Conservation (phyloP, 495 filamentous ascomycete genomes). For the Massariosphaeria phaeospora region DNA sequence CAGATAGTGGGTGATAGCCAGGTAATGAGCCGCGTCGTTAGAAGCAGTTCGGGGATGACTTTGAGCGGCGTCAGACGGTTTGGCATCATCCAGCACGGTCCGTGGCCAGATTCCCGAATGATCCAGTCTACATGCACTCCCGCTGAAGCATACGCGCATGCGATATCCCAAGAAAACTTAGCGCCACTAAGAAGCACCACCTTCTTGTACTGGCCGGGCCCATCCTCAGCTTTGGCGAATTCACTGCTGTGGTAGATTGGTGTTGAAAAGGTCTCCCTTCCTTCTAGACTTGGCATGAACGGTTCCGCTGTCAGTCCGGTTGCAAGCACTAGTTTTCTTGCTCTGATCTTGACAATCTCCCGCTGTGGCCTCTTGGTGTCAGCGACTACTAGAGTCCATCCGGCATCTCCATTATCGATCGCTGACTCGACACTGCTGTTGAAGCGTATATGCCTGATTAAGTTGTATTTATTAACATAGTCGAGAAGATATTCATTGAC, state of each 20-base stretch:
- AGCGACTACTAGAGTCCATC: conserved; percentile 14
- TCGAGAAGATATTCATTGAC: conserved; percentile 22
- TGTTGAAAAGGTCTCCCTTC: conserved; percentile 48
- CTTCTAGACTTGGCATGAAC: conserved; percentile 49
- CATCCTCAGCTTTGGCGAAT: conserved; percentile 45
- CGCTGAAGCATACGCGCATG: conserved; percentile 59
- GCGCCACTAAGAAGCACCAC: conserved; percentile 65
- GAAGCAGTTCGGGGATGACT: conserved; percentile 60
- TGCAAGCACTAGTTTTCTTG: conserved; percentile 61
- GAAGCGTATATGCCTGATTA: conserved; percentile 19
- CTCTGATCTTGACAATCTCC: conserved; percentile 36
- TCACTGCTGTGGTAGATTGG: conserved; percentile 63
- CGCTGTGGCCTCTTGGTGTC: neutral
- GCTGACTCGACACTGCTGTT: conserved; percentile 11
- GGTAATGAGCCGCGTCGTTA: conserved; percentile 58
- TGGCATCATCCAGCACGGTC: conserved; percentile 66
- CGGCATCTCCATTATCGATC: conserved; percentile 15
- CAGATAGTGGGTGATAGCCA: conserved; percentile 63
- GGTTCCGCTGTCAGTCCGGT: conserved; percentile 65
- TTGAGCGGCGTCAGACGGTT: conserved; percentile 58
- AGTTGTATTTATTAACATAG: conserved; percentile 19
- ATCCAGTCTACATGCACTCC: conserved; percentile 72
- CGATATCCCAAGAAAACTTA: conserved; percentile 75
- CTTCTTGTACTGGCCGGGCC: conserved; percentile 32
- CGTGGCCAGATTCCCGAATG: conserved; percentile 71